These are phyloP conservation scores for Lachancea cidri DNA, from an alignment of 805 yeast species.

Conservation along the genomic window DNA sequence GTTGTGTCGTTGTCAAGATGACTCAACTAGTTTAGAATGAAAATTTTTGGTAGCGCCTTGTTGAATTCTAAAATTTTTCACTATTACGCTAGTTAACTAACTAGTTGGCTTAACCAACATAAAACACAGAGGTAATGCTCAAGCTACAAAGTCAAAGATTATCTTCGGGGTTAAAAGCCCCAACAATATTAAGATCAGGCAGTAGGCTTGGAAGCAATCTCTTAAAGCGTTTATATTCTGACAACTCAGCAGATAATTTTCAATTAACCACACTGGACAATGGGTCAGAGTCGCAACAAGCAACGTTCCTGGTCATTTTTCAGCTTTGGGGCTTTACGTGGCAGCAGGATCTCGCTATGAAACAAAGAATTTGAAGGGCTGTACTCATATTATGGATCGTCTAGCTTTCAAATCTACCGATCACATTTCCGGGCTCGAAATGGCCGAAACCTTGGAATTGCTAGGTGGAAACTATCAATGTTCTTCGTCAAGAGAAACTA, in stretches of 20 bases:
- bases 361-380: constrained; percentile 53
- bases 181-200: background rate
- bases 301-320: constrained; percentile 82
- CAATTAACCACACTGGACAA: constrained; percentile 49
- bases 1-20: background rate
- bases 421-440: constrained; percentile 52
- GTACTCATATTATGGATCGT: constrained; percentile 79
- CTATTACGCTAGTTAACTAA: background rate
- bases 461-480: constrained; percentile 95
- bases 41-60: background rate
- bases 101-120: background rate
- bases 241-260: constrained; percentile 12
- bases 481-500: constrained; percentile 84
- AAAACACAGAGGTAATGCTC: background rate
- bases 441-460: constrained; percentile 69
- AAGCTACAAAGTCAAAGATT: background rate
- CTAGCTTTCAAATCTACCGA: constrained; percentile 75
- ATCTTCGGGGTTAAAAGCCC: background rate
- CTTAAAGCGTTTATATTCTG: background rate
- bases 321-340: constrained; percentile 84
- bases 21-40: background rate
- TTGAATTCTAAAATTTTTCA: background rate
- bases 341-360: constrained; percentile 91
- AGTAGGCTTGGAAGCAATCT: background rate
- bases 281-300: constrained; percentile 84